Conservation (phyloP, 2,329 filamentous ascomycete species). For the Scytalidium sp. region DNA sequence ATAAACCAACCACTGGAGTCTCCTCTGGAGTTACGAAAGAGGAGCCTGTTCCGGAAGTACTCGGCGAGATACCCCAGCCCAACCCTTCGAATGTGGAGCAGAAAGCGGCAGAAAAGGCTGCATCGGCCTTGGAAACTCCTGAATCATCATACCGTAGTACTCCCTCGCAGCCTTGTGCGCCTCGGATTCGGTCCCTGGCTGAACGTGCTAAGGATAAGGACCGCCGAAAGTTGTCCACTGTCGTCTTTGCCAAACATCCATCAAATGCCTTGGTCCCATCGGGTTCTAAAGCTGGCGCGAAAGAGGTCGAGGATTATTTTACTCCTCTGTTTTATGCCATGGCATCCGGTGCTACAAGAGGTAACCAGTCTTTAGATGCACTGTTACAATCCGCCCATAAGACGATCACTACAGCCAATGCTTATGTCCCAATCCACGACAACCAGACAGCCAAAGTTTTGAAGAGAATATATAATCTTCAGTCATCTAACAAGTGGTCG, state of each 20-base stretch:
- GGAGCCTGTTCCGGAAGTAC: slow-evolving; percentile 71
- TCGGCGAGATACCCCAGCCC: slow-evolving; percentile 53
- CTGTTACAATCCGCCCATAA: slow-evolving; percentile 83
- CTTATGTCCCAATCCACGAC: slow-evolving; percentile 79
- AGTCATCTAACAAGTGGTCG: slow-evolving; percentile 91
- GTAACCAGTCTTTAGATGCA: slow-evolving; percentile 64
- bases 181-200: slow-evolving; percentile 23
- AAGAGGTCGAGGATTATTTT: slow-evolving; percentile 56
- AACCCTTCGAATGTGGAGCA: slow-evolving; percentile 21
- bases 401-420: slow-evolving; percentile 81
- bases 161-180: slow-evolving; percentile 38
- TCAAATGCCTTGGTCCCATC: slow-evolving; percentile 18
- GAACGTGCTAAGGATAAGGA: slow-evolving; percentile 48
- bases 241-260: slow-evolving; percentile 72
- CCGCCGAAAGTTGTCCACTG: slow-evolving; percentile 68
- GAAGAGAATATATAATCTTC: slow-evolving; percentile 82
- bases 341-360: slow-evolving; percentile 54
- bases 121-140: slow-evolving; percentile 14
- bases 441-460: slow-evolving; percentile 85
- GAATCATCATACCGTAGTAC: slow-evolving; percentile 30
- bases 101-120: slow-evolving; percentile 9
- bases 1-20: slow-evolving; percentile 66
- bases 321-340: slow-evolving; percentile 58
- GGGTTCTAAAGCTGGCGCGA: slow-evolving; percentile 7
- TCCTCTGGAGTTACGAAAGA: slow-evolving; percentile 68